Conservation (phyloP, 2,329 filamentous ascomycete genomes). For the Alternaria hordeiaustralica region DNA sequence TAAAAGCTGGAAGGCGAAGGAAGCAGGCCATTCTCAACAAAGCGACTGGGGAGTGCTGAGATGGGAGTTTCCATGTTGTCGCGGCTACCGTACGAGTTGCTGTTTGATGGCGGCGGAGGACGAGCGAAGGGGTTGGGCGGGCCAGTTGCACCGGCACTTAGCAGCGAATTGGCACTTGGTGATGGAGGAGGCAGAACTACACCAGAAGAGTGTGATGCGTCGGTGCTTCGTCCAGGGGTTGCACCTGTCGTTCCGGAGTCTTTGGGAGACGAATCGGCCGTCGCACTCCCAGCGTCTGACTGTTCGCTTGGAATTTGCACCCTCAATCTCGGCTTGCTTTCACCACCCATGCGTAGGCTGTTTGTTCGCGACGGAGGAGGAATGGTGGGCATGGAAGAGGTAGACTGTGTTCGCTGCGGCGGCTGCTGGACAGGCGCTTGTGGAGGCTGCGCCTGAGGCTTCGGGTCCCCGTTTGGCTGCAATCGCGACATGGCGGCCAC, state of each 20-base stretch:
- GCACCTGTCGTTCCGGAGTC: constrained; percentile 65
- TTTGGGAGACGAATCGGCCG: constrained; percentile 71
- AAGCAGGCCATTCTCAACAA: constrained; percentile 84
- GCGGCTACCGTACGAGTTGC: constrained; percentile 48
- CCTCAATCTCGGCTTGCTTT: constrained; percentile 81
- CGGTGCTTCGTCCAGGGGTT: constrained; percentile 62
- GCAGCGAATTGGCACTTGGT: constrained; percentile 81
- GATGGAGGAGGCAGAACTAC: constrained; percentile 92
- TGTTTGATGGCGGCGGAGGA: constrained; percentile 75
- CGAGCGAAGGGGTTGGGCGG: constrained; percentile 96
- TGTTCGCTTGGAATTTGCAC: constrained; percentile 94
- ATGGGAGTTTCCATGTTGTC: constrained; percentile 75
- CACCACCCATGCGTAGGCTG: constrained; percentile 71
- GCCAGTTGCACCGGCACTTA: constrained; percentile 89
- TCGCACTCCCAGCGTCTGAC: constrained; percentile 78
- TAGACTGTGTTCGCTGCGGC: constrained; percentile 60
- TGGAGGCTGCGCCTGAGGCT: constrained; percentile 50
- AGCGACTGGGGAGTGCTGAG: constrained; percentile 90
- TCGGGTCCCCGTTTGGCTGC: constrained; percentile 42
- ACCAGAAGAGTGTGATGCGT: constrained; percentile 67
- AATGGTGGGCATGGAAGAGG: constrained; percentile 72
- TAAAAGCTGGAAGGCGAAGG: constrained; percentile 94
- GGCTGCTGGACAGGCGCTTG: constrained; percentile 38
- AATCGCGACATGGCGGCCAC: constrained; percentile 59
- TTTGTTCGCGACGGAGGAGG: constrained; percentile 74